Evolutionary conservation across 75 land plant species (phyloP).

Genomic region (Chamaecyparis obtusa): DNA sequence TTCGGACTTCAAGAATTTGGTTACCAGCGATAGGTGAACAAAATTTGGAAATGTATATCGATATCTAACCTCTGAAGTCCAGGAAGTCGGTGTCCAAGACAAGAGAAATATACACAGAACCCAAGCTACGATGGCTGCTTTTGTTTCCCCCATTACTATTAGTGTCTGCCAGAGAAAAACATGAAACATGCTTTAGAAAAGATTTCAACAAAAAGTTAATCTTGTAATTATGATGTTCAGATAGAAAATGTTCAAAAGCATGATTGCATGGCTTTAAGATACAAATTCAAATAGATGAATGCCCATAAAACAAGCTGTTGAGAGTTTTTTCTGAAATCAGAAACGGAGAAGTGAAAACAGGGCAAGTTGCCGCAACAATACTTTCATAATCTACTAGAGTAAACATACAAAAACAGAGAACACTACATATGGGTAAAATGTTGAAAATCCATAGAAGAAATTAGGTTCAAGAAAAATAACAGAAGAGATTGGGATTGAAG

Average conservation of each 20-base stretch:
- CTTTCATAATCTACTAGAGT: not conserved
- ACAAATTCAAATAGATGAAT: not conserved
- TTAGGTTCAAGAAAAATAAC: too few relatives aligned
- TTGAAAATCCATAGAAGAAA: not conserved
- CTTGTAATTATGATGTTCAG: not conserved
- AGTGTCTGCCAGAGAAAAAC: not conserved
- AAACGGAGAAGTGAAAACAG: not conserved
- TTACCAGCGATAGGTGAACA: not conserved
- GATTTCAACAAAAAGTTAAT: not conserved
- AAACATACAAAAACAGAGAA: not conserved
- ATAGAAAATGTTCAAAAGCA: not conserved
- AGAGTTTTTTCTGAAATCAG: not conserved
- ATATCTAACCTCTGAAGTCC: not conserved
- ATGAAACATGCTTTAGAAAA: not conserved
- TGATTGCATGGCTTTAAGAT: not conserved
- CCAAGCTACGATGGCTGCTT: not conserved
- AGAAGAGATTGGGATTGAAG: too few relatives aligned
- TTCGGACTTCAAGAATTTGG: not conserved
- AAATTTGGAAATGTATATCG: not conserved
- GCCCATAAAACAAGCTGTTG: not conserved
- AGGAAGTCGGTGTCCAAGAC: not conserved
- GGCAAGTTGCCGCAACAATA: not conserved
- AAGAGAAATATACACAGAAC: not conserved
- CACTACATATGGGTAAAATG: not conserved
- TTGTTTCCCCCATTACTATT: conserved; percentile 1